These are phyloP conservation scores for Mycena kentingensis DNA, from an alignment of 768 basidiomycete genomes.

Conservation along the genomic window DNA sequence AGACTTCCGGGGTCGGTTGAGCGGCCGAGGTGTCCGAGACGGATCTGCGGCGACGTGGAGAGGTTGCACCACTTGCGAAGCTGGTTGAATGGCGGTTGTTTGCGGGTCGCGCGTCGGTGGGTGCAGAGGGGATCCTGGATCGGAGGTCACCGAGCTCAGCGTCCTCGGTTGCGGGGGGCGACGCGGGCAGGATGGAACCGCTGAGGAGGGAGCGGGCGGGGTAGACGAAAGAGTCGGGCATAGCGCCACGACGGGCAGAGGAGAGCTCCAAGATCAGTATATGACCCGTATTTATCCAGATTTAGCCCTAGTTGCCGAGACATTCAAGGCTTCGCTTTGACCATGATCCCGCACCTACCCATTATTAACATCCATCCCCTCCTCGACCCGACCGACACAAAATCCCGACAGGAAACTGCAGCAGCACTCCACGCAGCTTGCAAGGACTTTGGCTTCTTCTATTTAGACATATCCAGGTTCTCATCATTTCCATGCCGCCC, in stretches of 20 bases:
- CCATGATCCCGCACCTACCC: slow-evolving; percentile 46
- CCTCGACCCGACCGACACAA: slow-evolving; percentile 32
- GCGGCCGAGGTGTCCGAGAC: slow-evolving; percentile 13
- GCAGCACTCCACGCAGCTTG: slow-evolving; percentile 73
- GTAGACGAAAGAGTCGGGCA: slow-evolving; percentile 44
- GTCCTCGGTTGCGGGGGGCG: neutral
- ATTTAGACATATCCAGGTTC: slow-evolving; percentile 63
- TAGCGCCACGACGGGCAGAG: too few species aligned
- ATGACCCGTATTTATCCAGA: neutral
- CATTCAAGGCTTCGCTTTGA: slow-evolving; percentile 4
- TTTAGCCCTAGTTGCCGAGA: slow-evolving; percentile 1
- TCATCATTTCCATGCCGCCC: neutral
- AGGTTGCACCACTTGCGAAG: neutral
- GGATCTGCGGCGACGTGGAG: slow-evolving; percentile 9
- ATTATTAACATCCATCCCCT: slow-evolving; percentile 76
- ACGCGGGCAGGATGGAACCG: slow-evolving; percentile 37
- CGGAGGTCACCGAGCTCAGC: neutral
- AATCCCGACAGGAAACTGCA: slow-evolving; percentile 33
- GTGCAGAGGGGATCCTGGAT: neutral
- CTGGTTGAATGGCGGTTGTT: neutral
- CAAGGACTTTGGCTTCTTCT: slow-evolving; percentile 85
- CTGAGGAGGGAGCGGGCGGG: slow-evolving; percentile 43
- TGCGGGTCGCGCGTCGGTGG: slow-evolving; percentile 11
- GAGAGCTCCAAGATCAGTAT: too few species aligned
- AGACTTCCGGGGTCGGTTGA: slow-evolving; percentile 1